These are phyloP conservation scores for Aureobasidium subglaciale DNA, from an alignment of 2,329 filamentous ascomycete species.

Conservation along the genomic window DNA sequence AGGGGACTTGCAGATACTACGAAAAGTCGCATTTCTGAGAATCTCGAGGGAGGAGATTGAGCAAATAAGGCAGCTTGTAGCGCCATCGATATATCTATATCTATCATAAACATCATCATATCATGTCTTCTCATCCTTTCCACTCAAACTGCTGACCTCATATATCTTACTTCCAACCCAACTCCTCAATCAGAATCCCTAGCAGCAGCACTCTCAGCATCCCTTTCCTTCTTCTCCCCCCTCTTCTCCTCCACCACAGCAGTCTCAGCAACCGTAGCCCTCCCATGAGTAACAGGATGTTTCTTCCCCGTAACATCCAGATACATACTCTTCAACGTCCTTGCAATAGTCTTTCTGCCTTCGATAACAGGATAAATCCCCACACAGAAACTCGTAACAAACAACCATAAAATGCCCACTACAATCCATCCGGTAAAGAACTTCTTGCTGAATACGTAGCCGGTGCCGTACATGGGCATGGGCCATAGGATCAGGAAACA, in stretches of 20 bases:
- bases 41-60: too few species aligned
- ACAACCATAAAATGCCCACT: constrained; percentile 76
- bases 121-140: too few species aligned
- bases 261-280: constrained; percentile 24
- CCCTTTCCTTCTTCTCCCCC: constrained; percentile 21
- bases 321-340: constrained; percentile 55
- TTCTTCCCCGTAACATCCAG: constrained; percentile 47
- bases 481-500: constrained; percentile 78
- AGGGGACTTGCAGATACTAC: too few species aligned
- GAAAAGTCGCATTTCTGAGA: too few species aligned
- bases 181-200: not conserved
- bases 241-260: constrained; percentile 23
- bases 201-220: constrained; percentile 18
- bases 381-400: constrained; percentile 63
- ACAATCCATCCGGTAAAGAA: constrained; percentile 71
- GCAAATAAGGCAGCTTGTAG: too few species aligned
- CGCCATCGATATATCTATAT: too few species aligned
- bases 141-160: too few species aligned
- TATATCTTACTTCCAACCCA: too few species aligned
- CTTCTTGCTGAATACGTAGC: constrained; percentile 72
- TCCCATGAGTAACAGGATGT: constrained; percentile 26
- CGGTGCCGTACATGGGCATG: constrained; percentile 79
- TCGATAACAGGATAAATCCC: constrained; percentile 78
- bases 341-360: constrained; percentile 58
- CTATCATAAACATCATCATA: too few species aligned